Conservation (phyloP, 371 early-diverging fungal genomes). For the Mucor sp. region DNA sequence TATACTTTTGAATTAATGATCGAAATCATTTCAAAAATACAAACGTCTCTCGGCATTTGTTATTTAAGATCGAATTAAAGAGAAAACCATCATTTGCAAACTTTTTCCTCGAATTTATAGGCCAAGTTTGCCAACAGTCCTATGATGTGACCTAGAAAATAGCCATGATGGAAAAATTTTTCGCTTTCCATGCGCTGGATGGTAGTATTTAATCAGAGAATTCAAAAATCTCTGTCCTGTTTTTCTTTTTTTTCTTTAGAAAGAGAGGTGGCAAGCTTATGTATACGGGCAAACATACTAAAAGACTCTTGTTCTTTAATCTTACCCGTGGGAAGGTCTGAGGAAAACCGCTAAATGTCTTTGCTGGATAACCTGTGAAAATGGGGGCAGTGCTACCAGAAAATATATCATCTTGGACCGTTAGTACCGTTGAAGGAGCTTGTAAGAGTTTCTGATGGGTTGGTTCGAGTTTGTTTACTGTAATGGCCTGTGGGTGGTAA, state of each 20-base stretch:
- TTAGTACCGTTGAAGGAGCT: slow-evolving; percentile 23
- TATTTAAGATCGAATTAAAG: slow-evolving; percentile 32
- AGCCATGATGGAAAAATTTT: slow-evolving; percentile 12
- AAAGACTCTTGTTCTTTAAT: slow-evolving; percentile 38
- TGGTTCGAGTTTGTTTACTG: slow-evolving; percentile 26
- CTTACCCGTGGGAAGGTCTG: slow-evolving; percentile 57
- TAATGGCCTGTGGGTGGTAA: slow-evolving; percentile 48
- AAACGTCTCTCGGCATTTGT: slow-evolving; percentile 15
- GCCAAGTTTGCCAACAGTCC: not conserved
- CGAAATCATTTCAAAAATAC: slow-evolving; percentile 6
- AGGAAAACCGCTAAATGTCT: slow-evolving; percentile 51
- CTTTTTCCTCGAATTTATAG: slow-evolving; percentile 12
- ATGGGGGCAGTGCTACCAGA: slow-evolving; percentile 50
- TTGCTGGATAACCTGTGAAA: slow-evolving; percentile 49
- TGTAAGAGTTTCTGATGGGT: slow-evolving; percentile 21
- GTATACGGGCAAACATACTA: slow-evolving; percentile 57
- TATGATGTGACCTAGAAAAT: slow-evolving; percentile 2
- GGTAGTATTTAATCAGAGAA: not conserved
- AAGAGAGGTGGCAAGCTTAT: slow-evolving; percentile 49
- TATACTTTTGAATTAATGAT: slow-evolving; percentile 5
- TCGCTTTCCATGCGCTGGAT: not conserved
- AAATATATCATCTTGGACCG: slow-evolving; percentile 19
- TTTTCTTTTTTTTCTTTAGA: slow-evolving; percentile 12
- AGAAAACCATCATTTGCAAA: slow-evolving; percentile 17
- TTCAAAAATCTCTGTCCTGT: not conserved